Conservation (phyloP, 2,329 filamentous ascomycete species). For the Cadophora luteo-olivacea region DNA sequence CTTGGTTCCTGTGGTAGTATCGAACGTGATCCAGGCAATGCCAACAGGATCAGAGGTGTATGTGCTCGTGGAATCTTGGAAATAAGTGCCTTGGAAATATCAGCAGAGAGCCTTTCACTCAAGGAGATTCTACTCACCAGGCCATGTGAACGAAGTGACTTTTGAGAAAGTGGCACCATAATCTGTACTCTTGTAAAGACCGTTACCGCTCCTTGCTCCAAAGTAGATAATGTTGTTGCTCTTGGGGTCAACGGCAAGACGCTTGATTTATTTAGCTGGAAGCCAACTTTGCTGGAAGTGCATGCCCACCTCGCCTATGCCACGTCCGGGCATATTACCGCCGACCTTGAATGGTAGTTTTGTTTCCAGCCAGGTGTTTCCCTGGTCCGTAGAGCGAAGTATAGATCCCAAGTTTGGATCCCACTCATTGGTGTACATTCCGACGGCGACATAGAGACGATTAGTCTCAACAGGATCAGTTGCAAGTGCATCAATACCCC, state of each 20-base stretch:
- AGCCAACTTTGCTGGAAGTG: background rate
- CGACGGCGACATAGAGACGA: slow-evolving; percentile 60
- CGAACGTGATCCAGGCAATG: slow-evolving; percentile 38
- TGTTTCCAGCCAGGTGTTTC: slow-evolving; percentile 57
- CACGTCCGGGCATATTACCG: slow-evolving; percentile 67
- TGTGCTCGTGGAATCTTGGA: slow-evolving; percentile 24
- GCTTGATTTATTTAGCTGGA: slow-evolving; percentile 32
- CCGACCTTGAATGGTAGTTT: slow-evolving; percentile 64
- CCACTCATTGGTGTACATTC: slow-evolving; percentile 66
- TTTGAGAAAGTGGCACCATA: slow-evolving; percentile 60
- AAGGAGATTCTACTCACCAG: no score
- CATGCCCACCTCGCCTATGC: slow-evolving; percentile 55
- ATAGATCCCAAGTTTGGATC: slow-evolving; percentile 63
- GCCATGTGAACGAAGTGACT: slow-evolving; percentile 57
- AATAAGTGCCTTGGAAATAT: slow-evolving; percentile 33
- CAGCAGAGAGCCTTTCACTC: background rate
- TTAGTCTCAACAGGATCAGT: slow-evolving; percentile 59
- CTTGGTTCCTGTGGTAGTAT: slow-evolving; percentile 31
- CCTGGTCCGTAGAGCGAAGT: slow-evolving; percentile 59
- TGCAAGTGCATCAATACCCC: slow-evolving; percentile 63
- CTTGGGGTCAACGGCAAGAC: slow-evolving; percentile 63
- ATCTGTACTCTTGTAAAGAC: slow-evolving; percentile 64
- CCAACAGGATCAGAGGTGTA: slow-evolving; percentile 33
- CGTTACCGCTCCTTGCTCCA: slow-evolving; percentile 63
- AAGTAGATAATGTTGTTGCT: slow-evolving; percentile 64